Base-by-base conservation (phyloP, 1,284 basidiomycete genomes). In the Anthracocystis walkeri region DNA sequence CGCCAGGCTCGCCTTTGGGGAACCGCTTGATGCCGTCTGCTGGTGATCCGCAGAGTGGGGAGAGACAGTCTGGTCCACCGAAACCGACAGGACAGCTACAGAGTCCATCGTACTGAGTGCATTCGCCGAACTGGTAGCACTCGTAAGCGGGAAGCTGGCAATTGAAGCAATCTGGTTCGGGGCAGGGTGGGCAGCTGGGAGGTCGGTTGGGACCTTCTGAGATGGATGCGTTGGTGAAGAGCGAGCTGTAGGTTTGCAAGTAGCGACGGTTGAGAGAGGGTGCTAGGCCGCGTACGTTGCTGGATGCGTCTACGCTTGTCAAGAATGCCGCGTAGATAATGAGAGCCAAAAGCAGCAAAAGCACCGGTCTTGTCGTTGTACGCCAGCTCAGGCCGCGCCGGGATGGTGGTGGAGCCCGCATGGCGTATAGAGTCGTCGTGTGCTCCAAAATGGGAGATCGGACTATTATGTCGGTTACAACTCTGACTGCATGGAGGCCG, bases 71-170 rank as follows among this genome's bases (percentile, higher is more conserved):
- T 44, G 93, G 91, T 0, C 94, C 94, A 16, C 93, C 93, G 89
- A 93, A 97, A 42, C 94, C 94, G 53, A 92, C 88, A 0, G 93
- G 93, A 85, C 94, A 97, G 82, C 92, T 90, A 86, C 94, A 97
- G 81, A 94, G 92, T 0, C 94, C 94, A 83, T 95, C 91, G 84
- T 92, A 95, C 51, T 90, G 88, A 85, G 93, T 92, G 86, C 94
- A 97, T 60, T 91, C 88, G 35, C 93, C 94, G 75, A 90, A 94
- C 54, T 81, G 77, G 23, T 75, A 77, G 63, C 79, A 81, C 21
- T 59, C 66, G 63, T 77, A 76, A 7, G 77, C 73, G 11, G 79
- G 79, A 10, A 81, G 76, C 41, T 74, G 75, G 44, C 79, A 81
- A 57, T 80, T 81, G 79, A 81, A 81, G 69, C 79, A 79, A 29